Evolutionary conservation across 176 grass and related monocot genomes (phyloP), one percentile per base, ranked within the genome.

Genomic region (Rhipidocladum racemiflorum): DNA sequence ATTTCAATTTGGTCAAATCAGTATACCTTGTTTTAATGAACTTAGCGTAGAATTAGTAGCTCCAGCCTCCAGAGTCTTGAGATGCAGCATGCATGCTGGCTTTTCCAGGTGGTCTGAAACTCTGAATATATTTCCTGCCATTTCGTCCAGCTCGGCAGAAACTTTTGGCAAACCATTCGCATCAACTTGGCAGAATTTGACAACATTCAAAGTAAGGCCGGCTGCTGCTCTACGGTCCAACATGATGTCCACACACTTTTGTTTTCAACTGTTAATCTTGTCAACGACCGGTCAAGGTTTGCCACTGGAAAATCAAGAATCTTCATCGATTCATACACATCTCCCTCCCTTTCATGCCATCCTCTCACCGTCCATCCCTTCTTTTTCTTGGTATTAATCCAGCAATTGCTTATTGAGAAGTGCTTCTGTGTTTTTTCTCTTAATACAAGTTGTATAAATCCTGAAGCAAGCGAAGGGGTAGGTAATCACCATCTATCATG

Each of bases 61-160:
- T 30, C 30, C 30, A 1, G 77, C 1, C 30, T 30, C 30, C 30
- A 1, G 77, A 5, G 2, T 36, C 20, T 51, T 72, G 9, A 59
- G 61, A 46, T 67, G 25, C 38, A 24, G 51, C 9, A 27, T 29
- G 50, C 48, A 56, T 35, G 36, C 11, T 34, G 65, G n/a, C 16
- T 15, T 61, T 82, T 77, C 63, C 62, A 39, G 70, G 63, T 69
- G 64, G 8, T 81, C 45, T 54, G 51, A 54, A 54, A 21, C 20
- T 21, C 7, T 55, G 53, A 55, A 3, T 36, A 36, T 36, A 36
- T 23, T 55, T 9, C 42, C 9, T 35, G 20, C 76, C 60, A 6
- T 66, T 25, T 43, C 9, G 5, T 62, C 24, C 17, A 6, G 5
- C 50, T 21, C 6, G 53, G 64, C 7, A 55, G 44, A 78, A 16